Percentiles rank a stretch among this genome's conserved stretches.
These are phyloP conservation scores for Podospora fimiseda DNA, from an alignment of 495 filamentous ascomycete species.

Conservation along the genomic window DNA sequence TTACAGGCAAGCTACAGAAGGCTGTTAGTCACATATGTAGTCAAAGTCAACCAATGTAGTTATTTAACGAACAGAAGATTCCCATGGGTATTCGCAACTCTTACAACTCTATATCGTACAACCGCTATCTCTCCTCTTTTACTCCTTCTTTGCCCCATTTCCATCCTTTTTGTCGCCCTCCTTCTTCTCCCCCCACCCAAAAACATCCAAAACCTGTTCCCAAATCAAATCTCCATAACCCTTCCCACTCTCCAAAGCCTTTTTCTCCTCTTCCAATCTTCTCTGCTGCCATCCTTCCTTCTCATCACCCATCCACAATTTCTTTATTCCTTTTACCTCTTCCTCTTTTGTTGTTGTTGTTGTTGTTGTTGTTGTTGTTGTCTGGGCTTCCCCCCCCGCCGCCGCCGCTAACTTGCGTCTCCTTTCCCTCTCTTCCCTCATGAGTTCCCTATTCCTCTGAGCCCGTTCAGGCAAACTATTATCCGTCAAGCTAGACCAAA, in stretches of 20 bases:
- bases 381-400: slow-evolving; percentile 15
- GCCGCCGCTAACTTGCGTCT: background rate
- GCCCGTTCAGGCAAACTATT: slow-evolving; percentile 42
- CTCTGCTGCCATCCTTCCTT: slow-evolving; percentile 68
- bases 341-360: no score
- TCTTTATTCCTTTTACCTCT: no score
- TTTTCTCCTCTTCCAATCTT: slow-evolving; percentile 59
- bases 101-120: no score
- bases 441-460: slow-evolving; percentile 43
- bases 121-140: background rate
- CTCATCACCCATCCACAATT: slow-evolving; percentile 57
- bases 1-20: no score
- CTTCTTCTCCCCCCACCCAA: background rate
- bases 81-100: no score
- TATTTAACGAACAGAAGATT: no score
- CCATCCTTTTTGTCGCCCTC: slow-evolving; percentile 19
- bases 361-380: no score
- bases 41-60: no score
- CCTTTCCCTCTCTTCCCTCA: slow-evolving; percentile 9
- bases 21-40: no score
- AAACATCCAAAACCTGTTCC: slow-evolving; percentile 79
- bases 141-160: slow-evolving; percentile 12
- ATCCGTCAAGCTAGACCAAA: background rate
- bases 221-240: slow-evolving; percentile 74
- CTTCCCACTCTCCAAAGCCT: slow-evolving; percentile 70